Percentiles rank a stretch among this genome's conserved stretches.
Evolutionary conservation across 1,284 basidiomycete species (phyloP).

Genomic region (Volvariella surrecta): DNA sequence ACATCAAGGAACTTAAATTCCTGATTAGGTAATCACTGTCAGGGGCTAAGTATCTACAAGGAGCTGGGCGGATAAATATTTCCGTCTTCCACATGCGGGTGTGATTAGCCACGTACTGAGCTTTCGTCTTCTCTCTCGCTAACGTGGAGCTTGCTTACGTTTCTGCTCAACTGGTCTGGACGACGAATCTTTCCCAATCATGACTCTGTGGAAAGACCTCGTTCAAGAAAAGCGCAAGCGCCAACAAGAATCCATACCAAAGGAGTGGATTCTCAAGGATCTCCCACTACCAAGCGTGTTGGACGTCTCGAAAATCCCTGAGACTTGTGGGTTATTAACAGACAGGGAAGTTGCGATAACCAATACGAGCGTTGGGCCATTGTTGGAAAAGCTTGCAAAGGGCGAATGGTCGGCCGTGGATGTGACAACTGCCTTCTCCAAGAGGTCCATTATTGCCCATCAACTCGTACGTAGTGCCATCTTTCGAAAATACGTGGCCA

Average conservation of each 20-base stretch:
- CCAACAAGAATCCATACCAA: conserved; percentile 49
- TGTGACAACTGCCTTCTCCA: conserved; percentile 70
- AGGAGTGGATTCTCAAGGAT: conserved; percentile 44
- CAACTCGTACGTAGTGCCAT: conserved; percentile 55
- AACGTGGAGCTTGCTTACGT: no score
- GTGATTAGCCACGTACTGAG: no score
- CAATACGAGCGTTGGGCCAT: conserved; percentile 34
- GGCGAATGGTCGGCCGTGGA: conserved; percentile 53
- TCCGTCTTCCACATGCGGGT: no score
- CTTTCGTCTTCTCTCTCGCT: no score
- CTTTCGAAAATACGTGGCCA: background rate
- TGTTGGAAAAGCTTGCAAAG: conserved; percentile 38
- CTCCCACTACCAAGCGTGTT: conserved; percentile 32
- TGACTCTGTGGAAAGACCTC: conserved; percentile 37
- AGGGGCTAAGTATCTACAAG: no score
- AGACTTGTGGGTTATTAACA: conserved; percentile 50
- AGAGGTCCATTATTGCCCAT: conserved; percentile 75
- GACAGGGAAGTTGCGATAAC: conserved; percentile 62
- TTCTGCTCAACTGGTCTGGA: no score
- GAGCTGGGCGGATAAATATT: no score
- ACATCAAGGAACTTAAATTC: no score
- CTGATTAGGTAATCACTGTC: no score
- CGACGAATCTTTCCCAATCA: no score
- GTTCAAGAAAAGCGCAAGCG: conserved; percentile 41
- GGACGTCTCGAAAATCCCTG: conserved; percentile 51